A percentile compares a stretch with the other conserved stretches of the same genome.
Evolutionary conservation across 768 basidiomycete species (phyloP).

Genomic region (Boletus rubropictus): DNA sequence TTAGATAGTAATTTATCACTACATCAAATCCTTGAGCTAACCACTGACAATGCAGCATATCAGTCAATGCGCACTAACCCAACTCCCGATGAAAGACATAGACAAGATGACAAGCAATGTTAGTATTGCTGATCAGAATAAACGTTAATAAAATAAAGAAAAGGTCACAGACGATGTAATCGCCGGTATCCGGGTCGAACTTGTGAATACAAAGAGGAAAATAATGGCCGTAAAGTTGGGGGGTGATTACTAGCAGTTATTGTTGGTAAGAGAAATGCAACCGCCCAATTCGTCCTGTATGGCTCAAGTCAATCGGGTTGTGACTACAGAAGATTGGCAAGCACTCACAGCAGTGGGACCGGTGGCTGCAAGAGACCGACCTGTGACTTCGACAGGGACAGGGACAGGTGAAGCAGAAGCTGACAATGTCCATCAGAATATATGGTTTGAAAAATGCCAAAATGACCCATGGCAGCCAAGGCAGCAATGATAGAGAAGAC

Average conservation of each 20-base stretch:
- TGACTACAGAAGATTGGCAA: accelerated
- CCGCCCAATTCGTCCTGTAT: slow-evolving; percentile 6
- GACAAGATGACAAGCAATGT: not conserved
- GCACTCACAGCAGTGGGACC: slow-evolving; percentile 19
- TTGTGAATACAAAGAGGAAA: not conserved
- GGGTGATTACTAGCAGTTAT: slow-evolving; percentile 9
- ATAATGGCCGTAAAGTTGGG: not conserved
- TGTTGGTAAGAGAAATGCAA: not conserved
- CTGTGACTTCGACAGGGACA: slow-evolving; percentile 16
- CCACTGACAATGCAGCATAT: too few species aligned
- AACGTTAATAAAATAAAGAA: not conserved
- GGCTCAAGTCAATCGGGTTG: not conserved
- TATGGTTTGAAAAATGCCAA: not conserved
- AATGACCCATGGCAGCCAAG: slow-evolving; percentile 20
- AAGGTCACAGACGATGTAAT: slow-evolving; percentile 2
- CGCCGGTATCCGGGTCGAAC: not conserved
- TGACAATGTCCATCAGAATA: slow-evolving; percentile 6
- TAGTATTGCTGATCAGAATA: not conserved
- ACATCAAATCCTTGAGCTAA: not conserved
- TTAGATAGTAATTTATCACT: not conserved
- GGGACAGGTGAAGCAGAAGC: slow-evolving; percentile 28
- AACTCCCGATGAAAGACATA: not conserved
- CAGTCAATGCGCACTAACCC: slow-evolving; percentile 11
- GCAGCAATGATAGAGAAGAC: slow-evolving; percentile 28
- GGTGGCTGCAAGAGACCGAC: not conserved